A percentile compares a stretch with the other conserved stretches of the same genome.
Conservation (phyloP, 352 stramenopile genomes). For the Thalassiosira livingstoniorum region DNA sequence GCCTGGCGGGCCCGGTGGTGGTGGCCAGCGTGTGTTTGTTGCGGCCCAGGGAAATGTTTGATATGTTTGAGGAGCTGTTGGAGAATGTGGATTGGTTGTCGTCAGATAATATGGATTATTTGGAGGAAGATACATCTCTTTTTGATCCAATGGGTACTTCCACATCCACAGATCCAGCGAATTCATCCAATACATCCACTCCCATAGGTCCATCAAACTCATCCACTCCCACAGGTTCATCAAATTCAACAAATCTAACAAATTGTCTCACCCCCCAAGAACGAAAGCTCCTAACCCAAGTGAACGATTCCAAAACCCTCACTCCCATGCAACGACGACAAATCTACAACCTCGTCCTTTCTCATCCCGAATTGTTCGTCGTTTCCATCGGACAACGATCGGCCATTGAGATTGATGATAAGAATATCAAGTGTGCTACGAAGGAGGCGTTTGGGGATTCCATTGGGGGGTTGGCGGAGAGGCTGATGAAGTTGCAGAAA, state of each 20-base stretch:
- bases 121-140: no score
- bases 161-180: neutral
- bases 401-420: conserved; percentile 90
- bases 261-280: conserved; percentile 16
- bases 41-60: conserved; percentile 4
- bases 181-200: neutral
- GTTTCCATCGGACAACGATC: conserved; percentile 83
- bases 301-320: conserved; percentile 94
- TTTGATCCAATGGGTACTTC: no score
- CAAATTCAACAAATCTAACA: no score
- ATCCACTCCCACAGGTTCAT: neutral
- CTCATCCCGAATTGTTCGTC: conserved; percentile 84
- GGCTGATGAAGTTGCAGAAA: no score
- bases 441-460: conserved; percentile 90
- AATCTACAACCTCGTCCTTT: conserved; percentile 89
- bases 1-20: conserved; percentile 89
- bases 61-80: no score
- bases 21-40: conserved; percentile 70
- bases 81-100: no score
- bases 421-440: conserved; percentile 90
- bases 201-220: neutral
- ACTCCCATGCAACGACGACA: conserved; percentile 86
- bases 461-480: conserved; percentile 79
- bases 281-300: conserved; percentile 49
- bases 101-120: no score